phyloP scores from a whole-genome alignment of 1,284 basidiomycete species.

The Coriolopsis trogii region DNA sequence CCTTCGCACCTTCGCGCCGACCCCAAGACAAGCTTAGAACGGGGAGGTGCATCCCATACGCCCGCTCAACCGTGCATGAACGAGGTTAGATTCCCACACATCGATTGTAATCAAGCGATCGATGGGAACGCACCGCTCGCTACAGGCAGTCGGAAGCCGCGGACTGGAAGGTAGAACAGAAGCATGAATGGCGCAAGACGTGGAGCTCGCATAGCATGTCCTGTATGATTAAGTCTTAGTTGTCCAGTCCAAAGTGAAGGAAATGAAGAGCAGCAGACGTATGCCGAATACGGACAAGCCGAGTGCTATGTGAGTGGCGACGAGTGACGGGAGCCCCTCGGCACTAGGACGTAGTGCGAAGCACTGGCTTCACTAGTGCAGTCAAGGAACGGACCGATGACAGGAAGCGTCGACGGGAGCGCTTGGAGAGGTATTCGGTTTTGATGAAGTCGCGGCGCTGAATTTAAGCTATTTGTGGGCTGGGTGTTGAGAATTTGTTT shows the following conservation, averaged over 20 bases:
- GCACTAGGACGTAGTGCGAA: slow-evolving; percentile 2
- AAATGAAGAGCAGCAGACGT: neutral
- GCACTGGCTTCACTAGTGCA: slow-evolving; percentile 1
- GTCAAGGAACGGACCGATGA: neutral
- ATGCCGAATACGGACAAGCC: neutral
- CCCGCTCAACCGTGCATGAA: slow-evolving; percentile 9
- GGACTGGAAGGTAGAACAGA: slow-evolving; percentile 17
- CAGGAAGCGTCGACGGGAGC: slow-evolving; percentile 14
- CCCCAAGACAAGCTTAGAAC: slow-evolving; percentile 13
- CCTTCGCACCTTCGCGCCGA: slow-evolving; percentile 19
- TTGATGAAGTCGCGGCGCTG: neutral
- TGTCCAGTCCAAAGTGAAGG: neutral
- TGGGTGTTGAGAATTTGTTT: too few species aligned
- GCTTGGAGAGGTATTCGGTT: slow-evolving; percentile 4
- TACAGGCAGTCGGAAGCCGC: slow-evolving; percentile 24
- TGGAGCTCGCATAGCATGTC: slow-evolving; percentile 10
- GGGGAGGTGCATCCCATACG: slow-evolving; percentile 7
- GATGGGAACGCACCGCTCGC: slow-evolving; percentile 19
- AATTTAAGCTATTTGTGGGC: slow-evolving; percentile 10
- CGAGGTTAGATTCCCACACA: slow-evolving; percentile 17
- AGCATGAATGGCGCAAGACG: slow-evolving; percentile 23
- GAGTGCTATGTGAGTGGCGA: neutral
- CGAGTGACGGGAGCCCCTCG: neutral
- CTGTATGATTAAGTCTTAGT: neutral
- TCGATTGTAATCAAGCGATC: slow-evolving; percentile 21